Conservation (phyloP, 2,329 filamentous ascomycete species). For the Verticillium dahliae region DNA sequence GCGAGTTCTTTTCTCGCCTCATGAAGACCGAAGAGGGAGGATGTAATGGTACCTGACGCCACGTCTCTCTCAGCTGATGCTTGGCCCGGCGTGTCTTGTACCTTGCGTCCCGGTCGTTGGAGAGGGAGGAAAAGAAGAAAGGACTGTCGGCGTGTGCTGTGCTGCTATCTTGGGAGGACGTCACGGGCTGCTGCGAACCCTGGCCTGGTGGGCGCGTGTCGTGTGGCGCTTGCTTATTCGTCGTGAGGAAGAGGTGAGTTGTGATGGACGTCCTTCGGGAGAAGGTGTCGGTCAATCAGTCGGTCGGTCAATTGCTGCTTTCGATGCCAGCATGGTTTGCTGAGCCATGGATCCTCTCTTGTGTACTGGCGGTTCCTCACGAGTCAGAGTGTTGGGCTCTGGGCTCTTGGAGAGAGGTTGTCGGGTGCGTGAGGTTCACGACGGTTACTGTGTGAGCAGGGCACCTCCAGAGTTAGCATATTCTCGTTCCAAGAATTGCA, state of each 20-base stretch:
- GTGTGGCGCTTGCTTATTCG: neutral
- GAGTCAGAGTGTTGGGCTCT: too few relatives aligned
- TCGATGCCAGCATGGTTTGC: too few relatives aligned
- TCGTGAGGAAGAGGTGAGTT: neutral
- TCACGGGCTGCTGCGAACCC: neutral
- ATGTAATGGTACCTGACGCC: neutral
- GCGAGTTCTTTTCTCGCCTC: neutral
- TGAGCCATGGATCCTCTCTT: too few relatives aligned
- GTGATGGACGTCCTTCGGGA: neutral
- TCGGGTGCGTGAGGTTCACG: too few relatives aligned
- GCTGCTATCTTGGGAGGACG: neutral
- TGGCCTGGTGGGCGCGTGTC: neutral
- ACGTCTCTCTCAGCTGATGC: neutral
- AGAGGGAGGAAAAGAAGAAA: neutral
- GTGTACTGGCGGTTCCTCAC: too few relatives aligned
- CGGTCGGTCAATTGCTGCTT: too few relatives aligned
- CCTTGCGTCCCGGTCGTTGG: neutral
- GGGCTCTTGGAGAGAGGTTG: too few relatives aligned
- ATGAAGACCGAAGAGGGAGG: neutral
- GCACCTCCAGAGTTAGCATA: neutral
- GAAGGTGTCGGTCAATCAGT: neutral
- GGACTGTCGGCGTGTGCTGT: neutral
- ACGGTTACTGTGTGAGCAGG: neutral
- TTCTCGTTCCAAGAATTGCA: neutral
- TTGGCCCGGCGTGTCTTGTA: neutral